A percentile compares a stretch with the other conserved stretches of the same genome.
phyloP scores from a whole-genome alignment of 1,284 basidiomycete species.

The Phellopilus nigrolimitatus region DNA sequence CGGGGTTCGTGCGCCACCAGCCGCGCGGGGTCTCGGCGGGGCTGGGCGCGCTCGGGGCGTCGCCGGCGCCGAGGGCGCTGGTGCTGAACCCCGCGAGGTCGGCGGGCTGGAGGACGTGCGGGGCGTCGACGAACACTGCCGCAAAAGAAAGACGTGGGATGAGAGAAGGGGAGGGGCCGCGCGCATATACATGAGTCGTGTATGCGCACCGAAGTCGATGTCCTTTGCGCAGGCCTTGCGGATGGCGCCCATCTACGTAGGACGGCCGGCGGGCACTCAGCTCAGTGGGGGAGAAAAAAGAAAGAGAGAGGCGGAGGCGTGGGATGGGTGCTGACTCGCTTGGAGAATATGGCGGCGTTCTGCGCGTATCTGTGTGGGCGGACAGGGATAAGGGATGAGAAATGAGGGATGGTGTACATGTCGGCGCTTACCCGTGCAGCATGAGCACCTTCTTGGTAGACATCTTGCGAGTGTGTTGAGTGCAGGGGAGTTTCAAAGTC shows the following conservation, averaged over 20 bases:
- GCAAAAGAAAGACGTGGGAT: not conserved
- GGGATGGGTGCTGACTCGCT: slow-evolving; percentile 50
- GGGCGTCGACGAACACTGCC: slow-evolving; percentile 80
- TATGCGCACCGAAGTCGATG: slow-evolving; percentile 60
- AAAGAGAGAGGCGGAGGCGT: not conserved
- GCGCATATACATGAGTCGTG: not conserved
- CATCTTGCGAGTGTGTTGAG: not conserved
- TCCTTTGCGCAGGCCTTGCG: slow-evolving; percentile 64
- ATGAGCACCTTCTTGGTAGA: slow-evolving; percentile 41
- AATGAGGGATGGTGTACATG: not conserved
- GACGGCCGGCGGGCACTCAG: slow-evolving; percentile 13
- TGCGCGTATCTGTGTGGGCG: slow-evolving; percentile 65
- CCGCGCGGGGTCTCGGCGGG: slow-evolving; percentile 67
- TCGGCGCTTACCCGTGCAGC: slow-evolving; percentile 47
- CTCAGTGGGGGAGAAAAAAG: slow-evolving; percentile 2
- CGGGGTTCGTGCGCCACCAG: slow-evolving; percentile 67
- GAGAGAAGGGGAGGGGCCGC: not conserved
- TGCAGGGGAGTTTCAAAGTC: not conserved
- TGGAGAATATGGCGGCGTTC: slow-evolving; percentile 75
- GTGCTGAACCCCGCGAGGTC: slow-evolving; percentile 55
- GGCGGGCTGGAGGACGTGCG: slow-evolving; percentile 65
- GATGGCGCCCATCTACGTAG: slow-evolving; percentile 63
- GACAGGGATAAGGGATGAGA: slow-evolving; percentile 24
- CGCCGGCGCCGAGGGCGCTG: slow-evolving; percentile 52
- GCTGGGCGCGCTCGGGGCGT: slow-evolving; percentile 42